phyloP scores from a whole-genome alignment of 1,139 yeast species.

The Sugiyamaella xylanicola region DNA sequence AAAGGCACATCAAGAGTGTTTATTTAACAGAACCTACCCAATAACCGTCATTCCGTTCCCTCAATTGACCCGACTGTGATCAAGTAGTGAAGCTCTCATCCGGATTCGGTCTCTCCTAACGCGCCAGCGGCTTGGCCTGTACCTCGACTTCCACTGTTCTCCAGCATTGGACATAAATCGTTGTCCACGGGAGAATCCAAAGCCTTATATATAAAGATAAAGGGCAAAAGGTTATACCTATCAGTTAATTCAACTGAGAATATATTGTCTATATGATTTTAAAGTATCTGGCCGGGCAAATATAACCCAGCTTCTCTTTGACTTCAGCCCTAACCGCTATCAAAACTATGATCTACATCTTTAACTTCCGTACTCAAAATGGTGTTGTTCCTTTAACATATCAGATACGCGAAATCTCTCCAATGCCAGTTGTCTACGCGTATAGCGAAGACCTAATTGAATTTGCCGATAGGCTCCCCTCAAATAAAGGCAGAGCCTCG shows the following conservation, averaged over 20 bases:
- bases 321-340: slow-evolving; percentile 15
- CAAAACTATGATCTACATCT: slow-evolving; percentile 5
- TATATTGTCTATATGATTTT: too few species aligned
- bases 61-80: background rate
- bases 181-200: too few species aligned
- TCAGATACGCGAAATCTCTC: background rate
- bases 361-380: background rate
- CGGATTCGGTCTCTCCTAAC: background rate
- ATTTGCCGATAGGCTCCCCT: slow-evolving; percentile 52
- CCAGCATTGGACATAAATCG: too few species aligned
- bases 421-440: slow-evolving; percentile 36
- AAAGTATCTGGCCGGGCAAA: too few species aligned
- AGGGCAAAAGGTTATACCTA: too few species aligned
- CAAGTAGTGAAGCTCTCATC: slow-evolving; percentile 16
- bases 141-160: background rate
- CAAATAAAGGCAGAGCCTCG: slow-evolving; percentile 55
- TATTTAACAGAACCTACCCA: slow-evolving; percentile 9
- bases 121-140: background rate
- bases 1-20: background rate
- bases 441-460: slow-evolving; percentile 39
- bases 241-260: too few species aligned
- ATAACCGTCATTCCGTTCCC: slow-evolving; percentile 1
- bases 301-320: too few species aligned
- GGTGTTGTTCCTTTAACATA: too few species aligned
- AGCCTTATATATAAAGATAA: too few species aligned